Base-by-base conservation (phyloP, 2,329 filamentous ascomycete species). In the Pseudophaeomoniella oleicola region DNA sequence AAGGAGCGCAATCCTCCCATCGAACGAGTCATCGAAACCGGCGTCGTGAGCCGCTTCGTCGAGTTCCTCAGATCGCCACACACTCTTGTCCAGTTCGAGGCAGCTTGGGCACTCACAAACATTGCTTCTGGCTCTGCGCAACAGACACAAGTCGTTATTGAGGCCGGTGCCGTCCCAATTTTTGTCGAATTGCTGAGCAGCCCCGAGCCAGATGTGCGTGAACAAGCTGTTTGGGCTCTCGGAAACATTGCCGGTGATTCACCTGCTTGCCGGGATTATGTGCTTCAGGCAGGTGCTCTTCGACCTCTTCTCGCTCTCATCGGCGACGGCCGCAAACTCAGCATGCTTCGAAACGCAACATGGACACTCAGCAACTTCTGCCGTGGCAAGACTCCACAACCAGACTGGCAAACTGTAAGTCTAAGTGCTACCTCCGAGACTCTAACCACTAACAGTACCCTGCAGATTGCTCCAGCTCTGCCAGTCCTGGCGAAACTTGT, bases 321-420 rank as follows among this genome's bases (percentile, higher is more conserved):
- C 39, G 88, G 88, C 37, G 90, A 98, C 61, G 94, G 90, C 67
- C 86, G 90, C 54, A 98, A 98, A 72, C 70, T 98, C 40, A 96
- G 87, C 72, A 98, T 98, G 90, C 78, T 98, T 36, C 76, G 90
- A 49, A 98, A 98, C 58, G 90, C 90, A 22, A 98, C 90, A 16
- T 98, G 90, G 90, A 98, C 90, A 32, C 69, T 98, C 39, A 96
- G 90, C 73, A 98, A 98, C 71, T 98, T 98, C 67, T 98, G 90
- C 69, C 85, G 90, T 70, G 90, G 90, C 64, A 98, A 98, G 75
- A 94, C 88, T 5, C 90, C 90, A 36, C 90, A 98, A 67, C 90
- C 90, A 33, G 90, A 98, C 58, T 98, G 90, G 90, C 76, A 78
- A 55, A 94, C 85, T 27, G 86, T 94, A 71, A 63, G 84, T 71